These are phyloP conservation scores for Plectosphaerella sp. DNA, from an alignment of 2,329 filamentous ascomycete species.

Conservation along the genomic window DNA sequence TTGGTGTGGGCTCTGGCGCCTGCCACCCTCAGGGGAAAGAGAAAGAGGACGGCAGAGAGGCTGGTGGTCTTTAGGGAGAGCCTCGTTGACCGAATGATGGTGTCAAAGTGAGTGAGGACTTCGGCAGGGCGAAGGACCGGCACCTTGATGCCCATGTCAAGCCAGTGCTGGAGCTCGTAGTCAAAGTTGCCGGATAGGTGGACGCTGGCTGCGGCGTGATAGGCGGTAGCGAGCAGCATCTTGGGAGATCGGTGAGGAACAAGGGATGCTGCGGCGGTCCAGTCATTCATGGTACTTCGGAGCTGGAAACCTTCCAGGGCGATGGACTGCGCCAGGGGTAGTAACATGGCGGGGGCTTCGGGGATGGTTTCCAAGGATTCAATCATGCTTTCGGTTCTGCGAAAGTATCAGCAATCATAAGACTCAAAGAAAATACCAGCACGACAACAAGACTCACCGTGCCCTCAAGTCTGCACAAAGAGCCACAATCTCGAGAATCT, in stretches of 20 bases:
- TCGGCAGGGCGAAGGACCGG: slow-evolving; percentile 15
- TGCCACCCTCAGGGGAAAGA: slow-evolving; percentile 28
- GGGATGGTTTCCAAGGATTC: not conserved
- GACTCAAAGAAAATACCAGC: not conserved
- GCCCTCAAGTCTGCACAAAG: slow-evolving; percentile 23
- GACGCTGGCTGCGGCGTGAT: slow-evolving; percentile 26
- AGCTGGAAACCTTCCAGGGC: slow-evolving; percentile 15
- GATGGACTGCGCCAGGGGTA: slow-evolving; percentile 2
- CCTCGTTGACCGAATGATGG: slow-evolving; percentile 16
- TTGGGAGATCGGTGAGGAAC: slow-evolving; percentile 6
- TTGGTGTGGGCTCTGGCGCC: slow-evolving; percentile 20
- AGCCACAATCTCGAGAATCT: slow-evolving; percentile 23
- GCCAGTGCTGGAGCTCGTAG: slow-evolving; percentile 26
- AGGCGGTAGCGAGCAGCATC: slow-evolving; percentile 15
- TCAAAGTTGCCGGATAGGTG: slow-evolving; percentile 31
- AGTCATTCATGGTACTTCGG: slow-evolving; percentile 9
- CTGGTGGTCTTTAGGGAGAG: slow-evolving; percentile 12
- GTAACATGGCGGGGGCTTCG: not conserved
- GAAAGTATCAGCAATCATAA: not conserved
- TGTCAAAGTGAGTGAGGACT: slow-evolving; percentile 16
- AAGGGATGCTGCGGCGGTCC: not conserved
- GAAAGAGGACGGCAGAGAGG: slow-evolving; percentile 24
- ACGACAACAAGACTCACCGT: slow-evolving; percentile 16
- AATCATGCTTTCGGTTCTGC: slow-evolving; percentile 5
- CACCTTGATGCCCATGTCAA: slow-evolving; percentile 11